These are phyloP conservation scores for Ogataea zsoltii DNA, from an alignment of 805 yeast genomes.

Conservation along the genomic window DNA sequence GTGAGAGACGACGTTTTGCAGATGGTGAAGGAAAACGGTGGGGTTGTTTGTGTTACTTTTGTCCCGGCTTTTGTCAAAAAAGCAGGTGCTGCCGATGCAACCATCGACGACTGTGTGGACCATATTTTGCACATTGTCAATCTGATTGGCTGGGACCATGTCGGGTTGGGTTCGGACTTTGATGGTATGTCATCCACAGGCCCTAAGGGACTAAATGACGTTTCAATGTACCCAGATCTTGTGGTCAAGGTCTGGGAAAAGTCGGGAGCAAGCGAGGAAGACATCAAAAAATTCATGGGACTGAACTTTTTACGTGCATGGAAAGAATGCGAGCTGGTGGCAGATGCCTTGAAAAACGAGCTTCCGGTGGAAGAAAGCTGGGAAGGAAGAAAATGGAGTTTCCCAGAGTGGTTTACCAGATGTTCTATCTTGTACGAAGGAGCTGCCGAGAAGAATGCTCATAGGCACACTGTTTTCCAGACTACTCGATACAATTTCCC, in stretches of 20 bases:
- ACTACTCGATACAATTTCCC: no score
- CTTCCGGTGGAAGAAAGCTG: constrained; percentile 40
- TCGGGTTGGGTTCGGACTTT: constrained; percentile 55
- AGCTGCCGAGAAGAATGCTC: neutral
- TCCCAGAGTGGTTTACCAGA: constrained; percentile 26
- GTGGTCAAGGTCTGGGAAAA: constrained; percentile 34
- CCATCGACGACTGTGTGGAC: constrained; percentile 49
- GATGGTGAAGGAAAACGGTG: constrained; percentile 42
- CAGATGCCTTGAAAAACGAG: constrained; percentile 25
- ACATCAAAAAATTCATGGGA: constrained; percentile 46
- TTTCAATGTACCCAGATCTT: constrained; percentile 54
- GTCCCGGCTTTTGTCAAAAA: constrained; percentile 41
- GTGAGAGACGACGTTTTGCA: constrained; percentile 49
- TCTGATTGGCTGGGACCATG: constrained; percentile 53
- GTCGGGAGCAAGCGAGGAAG: constrained; percentile 44
- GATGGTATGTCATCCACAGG: constrained; percentile 47
- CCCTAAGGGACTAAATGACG: constrained; percentile 54
- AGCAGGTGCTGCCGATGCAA: constrained; percentile 36
- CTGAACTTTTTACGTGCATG: constrained; percentile 48
- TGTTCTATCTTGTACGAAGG: constrained; percentile 8
- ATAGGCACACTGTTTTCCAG: no score
- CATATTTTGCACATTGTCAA: constrained; percentile 46
- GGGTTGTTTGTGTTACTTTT: constrained; percentile 53
- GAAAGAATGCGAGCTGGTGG: constrained; percentile 40
- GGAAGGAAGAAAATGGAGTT: constrained; percentile 44